These are phyloP conservation scores for Nigrograna mackinnonii DNA, from an alignment of 2,329 filamentous ascomycete genomes.

Conservation along the genomic window DNA sequence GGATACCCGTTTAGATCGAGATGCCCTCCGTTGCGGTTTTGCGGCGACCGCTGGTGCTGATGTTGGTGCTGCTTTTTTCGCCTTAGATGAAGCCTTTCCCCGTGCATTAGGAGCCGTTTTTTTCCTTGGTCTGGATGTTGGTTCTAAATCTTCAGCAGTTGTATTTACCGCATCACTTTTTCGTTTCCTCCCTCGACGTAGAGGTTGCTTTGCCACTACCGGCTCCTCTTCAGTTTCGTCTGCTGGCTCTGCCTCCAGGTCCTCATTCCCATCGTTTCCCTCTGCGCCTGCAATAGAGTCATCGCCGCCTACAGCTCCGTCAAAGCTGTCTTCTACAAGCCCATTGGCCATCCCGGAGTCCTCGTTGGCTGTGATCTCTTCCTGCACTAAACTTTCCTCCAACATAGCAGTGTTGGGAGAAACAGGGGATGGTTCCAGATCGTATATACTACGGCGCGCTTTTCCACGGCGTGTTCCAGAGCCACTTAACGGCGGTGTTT, in stretches of 20 bases:
- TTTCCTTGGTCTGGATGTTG: conserved; percentile 14
- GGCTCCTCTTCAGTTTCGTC: conserved; percentile 9
- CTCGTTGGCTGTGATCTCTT: conserved; percentile 30
- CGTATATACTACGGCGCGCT: conserved; percentile 30
- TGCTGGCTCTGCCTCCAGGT: conserved; percentile 12
- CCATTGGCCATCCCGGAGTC: conserved; percentile 22
- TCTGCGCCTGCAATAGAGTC: conserved; percentile 25
- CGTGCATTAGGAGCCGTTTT: conserved; percentile 13
- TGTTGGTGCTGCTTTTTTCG: not conserved
- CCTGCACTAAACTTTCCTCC: conserved; percentile 37
- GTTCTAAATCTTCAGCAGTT: conserved; percentile 16
- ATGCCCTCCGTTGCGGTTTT: conserved; percentile 13
- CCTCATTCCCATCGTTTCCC: too few relatives aligned
- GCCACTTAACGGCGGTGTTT: conserved; percentile 36
- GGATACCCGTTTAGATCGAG: conserved; percentile 26
- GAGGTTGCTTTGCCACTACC: conserved; percentile 13
- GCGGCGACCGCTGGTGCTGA: conserved; percentile 12
- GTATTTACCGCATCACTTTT: conserved; percentile 16
- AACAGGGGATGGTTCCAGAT: conserved; percentile 35
- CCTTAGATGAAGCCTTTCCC: not conserved
- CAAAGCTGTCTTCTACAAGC: conserved; percentile 30
- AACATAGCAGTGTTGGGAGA: conserved; percentile 25
- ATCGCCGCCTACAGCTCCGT: conserved; percentile 30
- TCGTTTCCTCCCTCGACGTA: conserved; percentile 11
- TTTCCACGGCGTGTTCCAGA: conserved; percentile 34